Conservation (phyloP, 78 protist species). For the Blattamonas nauphoetae region DNA sequence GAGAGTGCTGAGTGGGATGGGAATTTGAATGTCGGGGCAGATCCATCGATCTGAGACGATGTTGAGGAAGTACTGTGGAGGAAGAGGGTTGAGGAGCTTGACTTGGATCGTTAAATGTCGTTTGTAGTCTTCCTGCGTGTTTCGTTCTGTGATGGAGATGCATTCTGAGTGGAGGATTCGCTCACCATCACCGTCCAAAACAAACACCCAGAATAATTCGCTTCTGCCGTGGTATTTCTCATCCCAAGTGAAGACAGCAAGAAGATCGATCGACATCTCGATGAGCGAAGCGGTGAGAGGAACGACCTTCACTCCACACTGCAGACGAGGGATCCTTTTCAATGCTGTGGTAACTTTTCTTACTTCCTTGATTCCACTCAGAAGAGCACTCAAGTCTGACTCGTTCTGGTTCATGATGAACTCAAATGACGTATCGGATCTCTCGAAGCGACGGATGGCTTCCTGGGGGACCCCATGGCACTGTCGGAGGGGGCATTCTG, state of each 20-base stretch:
- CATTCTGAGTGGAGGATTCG: slow-evolving; percentile 77
- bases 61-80: slow-evolving; percentile 92
- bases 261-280: slow-evolving; percentile 63
- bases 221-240: slow-evolving; percentile 66
- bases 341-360: neutral
- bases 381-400: slow-evolving; percentile 42
- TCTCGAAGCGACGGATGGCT: slow-evolving; percentile 52
- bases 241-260: slow-evolving; percentile 82
- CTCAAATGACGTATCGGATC: slow-evolving; percentile 65
- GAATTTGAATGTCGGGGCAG: slow-evolving; percentile 64
- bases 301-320: slow-evolving; percentile 42
- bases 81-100: slow-evolving; percentile 83
- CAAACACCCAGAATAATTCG: slow-evolving; percentile 75
- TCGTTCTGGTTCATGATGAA: slow-evolving; percentile 75
- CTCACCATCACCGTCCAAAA: slow-evolving; percentile 89
- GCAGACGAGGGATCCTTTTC: neutral
- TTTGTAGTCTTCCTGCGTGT: slow-evolving; percentile 57
- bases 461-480: slow-evolving; percentile 39
- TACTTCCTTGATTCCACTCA: neutral
- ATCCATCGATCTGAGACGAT: slow-evolving; percentile 80
- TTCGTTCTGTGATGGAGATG: slow-evolving; percentile 54
- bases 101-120: slow-evolving; percentile 72
- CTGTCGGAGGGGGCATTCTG: slow-evolving; percentile 91
- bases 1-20: slow-evolving; percentile 81
- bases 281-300: slow-evolving; percentile 83